Evolutionary conservation across 768 basidiomycete genomes (phyloP), one percentile per base, ranked within the genome.

Genomic region (Chalciporus pseudorubinellus): DNA sequence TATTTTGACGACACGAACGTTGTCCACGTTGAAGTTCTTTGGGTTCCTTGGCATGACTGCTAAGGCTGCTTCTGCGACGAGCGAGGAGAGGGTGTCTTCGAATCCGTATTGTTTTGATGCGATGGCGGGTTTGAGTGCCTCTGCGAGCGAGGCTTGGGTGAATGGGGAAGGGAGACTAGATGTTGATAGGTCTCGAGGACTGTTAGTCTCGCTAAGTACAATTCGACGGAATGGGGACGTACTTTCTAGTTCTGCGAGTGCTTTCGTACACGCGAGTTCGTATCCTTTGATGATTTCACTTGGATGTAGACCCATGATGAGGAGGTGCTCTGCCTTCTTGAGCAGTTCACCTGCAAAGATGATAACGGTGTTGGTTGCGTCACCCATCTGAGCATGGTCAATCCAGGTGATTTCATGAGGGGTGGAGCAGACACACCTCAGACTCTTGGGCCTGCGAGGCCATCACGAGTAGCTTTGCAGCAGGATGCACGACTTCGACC

Each of bases 401-500:
- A 16, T 13, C 42, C 28, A 39, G 20, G 14, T 6, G 20, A 20
- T 28, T 6, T 12, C 66, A 50, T 9, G 9, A n/a, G 31, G 13
- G 24, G 22, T 11, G 8, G 36, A 41, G 36, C 1, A 21, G 18
- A 70, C 82, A 55, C 51, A 92, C 94, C 81, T 98, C 95, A 0
- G 85, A 70, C 68, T 98, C 97, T 68, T 98, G 97, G 12, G 95
- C 91, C 64, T 98, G 94, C 22, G 90, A 92, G 22, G 94, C 92
- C 93, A 98, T 97, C 13, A 98, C 95, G n/a, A 98, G 74, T n/a
- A 99, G 77, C 68, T 98, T 99, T 28, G 95, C 97, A 6, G 95
- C 97, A 1, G 97, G 97, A 70, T 99, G 97, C 14, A 98, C 93
- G 50, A 99, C 93, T 67, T 99, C 97, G 65, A 98, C 85, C 74